Percentiles rank a stretch among this genome's conserved stretches.
Evolutionary conservation across 352 stramenopile species (phyloP).

Genomic region (Globisporangium cylindrosporum): DNA sequence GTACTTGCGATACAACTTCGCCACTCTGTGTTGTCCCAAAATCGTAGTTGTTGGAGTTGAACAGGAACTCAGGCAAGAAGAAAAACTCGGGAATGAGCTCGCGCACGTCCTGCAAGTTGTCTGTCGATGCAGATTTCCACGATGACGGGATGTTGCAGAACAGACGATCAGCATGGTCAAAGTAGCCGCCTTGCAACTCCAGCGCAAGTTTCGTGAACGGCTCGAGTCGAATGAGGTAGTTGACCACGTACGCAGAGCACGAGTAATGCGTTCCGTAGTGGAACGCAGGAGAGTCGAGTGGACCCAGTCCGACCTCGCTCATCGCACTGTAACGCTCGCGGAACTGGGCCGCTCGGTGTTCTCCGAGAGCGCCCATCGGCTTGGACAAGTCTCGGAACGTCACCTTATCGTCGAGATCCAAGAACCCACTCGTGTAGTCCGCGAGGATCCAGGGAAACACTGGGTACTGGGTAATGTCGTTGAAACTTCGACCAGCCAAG

Average conservation of each 20-base stretch:
- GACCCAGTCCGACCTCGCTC: constrained; percentile 35
- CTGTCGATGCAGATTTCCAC: constrained; percentile 92
- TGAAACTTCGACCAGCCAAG: constrained; percentile 94
- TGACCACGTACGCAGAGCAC: constrained; percentile 95
- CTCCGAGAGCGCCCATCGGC: constrained; percentile 91
- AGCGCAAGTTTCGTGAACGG: constrained; percentile 75
- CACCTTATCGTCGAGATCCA: constrained; percentile 77
- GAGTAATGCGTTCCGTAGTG: constrained; percentile 98
- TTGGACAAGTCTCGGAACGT: constrained; percentile 93
- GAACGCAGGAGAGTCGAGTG: constrained; percentile 87
- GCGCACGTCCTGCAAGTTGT: constrained; percentile 88
- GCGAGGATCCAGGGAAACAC: constrained; percentile 95
- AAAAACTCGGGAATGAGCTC: constrained; percentile 83
- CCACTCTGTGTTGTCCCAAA: constrained; percentile 78
- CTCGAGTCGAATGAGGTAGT: constrained; percentile 94
- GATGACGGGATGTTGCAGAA: constrained; percentile 95
- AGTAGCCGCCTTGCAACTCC: constrained; percentile 71
- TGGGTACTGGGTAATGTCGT: constrained; percentile 98
- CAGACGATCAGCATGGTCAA: constrained; percentile 95
- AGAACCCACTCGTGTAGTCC: constrained; percentile 83
- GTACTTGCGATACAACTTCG: constrained; percentile 90
- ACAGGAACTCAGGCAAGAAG: constrained; percentile 76
- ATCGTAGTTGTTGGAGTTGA: constrained; percentile 68
- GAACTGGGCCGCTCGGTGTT: constrained; percentile 83
- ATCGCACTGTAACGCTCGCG: constrained; percentile 78